Base-by-base conservation (phyloP, 2,329 filamentous ascomycete genomes). In the Blastomyces gilchristii region DNA sequence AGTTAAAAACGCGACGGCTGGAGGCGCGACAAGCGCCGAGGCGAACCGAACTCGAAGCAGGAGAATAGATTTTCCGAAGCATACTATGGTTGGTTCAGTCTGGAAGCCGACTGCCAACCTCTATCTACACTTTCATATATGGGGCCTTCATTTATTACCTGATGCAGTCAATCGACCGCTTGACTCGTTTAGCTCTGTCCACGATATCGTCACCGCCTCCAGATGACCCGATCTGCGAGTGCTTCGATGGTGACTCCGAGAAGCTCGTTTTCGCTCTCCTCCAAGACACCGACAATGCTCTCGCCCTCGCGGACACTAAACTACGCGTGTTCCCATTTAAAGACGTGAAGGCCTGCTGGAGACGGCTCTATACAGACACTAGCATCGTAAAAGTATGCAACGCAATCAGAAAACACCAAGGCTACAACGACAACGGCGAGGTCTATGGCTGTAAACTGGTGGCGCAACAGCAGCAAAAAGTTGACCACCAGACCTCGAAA, bases 301-400 rank as follows among this genome's bases (percentile, higher is more conserved):
- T 83, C 39, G 67, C 73, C 34, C 71, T 84, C 31, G 82, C 83
- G 0, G 77, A 84, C 63, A 71, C 78, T 53, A 80, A 82, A 63
- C 69, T 86, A 58, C 79, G 82, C 68, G 77, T 81, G 8, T 84
- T 82, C 58, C 83, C 82, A 0, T 86, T 82, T 69, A 80, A 79
- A 61, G 76, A 83, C 64, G 83, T 86, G 39, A 79, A 81, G 53
- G 69, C 67, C 2, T 82, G 81, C 67, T 87, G 84, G 84, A 74
- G 81, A 60, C 75, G 83, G 49, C 70, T 85, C 41, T 85, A 84
- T 68, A 82, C 80, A 0, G 84, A 86, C 66, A 81, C 82, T 34
- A 81, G 79, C 62, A 71, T 86, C 47, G 74, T 79, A 66, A 77
- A 78, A 65, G 80, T 73, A 5, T 73, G 77, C 61, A 67, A 70